Percentiles rank a stretch among this genome's conserved stretches.
phyloP scores from a whole-genome alignment of 768 basidiomycete species.

The Artomyces pyxidatus region DNA sequence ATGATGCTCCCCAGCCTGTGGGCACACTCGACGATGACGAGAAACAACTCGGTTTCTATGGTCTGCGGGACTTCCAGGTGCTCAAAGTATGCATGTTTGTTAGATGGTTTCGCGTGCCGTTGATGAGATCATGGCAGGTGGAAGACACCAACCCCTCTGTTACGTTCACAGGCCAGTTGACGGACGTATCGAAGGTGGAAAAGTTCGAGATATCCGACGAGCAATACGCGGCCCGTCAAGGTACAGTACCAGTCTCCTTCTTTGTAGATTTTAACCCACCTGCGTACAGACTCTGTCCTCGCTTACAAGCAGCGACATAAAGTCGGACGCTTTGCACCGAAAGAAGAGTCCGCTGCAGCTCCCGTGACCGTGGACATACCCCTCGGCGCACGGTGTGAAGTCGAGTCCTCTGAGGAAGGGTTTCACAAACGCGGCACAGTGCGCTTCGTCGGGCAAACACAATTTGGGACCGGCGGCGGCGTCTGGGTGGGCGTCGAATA shows the following conservation, averaged over 20 bases:
- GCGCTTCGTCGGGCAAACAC: slow-evolving; percentile 74
- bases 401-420: slow-evolving; percentile 61
- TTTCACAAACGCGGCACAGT: slow-evolving; percentile 77
- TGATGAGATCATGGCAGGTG: slow-evolving; percentile 36
- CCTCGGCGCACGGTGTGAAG: slow-evolving; percentile 74
- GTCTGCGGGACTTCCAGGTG: slow-evolving; percentile 67
- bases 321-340: slow-evolving; percentile 77
- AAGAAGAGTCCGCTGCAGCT: slow-evolving; percentile 19
- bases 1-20: slow-evolving; percentile 41
- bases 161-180: slow-evolving; percentile 75
- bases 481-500: slow-evolving; percentile 91
- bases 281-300: slow-evolving; percentile 67
- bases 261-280: neutral
- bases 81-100: slow-evolving; percentile 50
- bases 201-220: slow-evolving; percentile 85
- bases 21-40: slow-evolving; percentile 57
- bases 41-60: slow-evolving; percentile 66
- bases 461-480: slow-evolving; percentile 57
- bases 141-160: slow-evolving; percentile 68
- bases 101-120: neutral
- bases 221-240: slow-evolving; percentile 75
- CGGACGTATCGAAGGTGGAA: slow-evolving; percentile 79
- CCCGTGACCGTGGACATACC: slow-evolving; percentile 39
- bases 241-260: slow-evolving; percentile 29
- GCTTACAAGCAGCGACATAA: slow-evolving; percentile 82